Evolutionary conservation across 2,329 filamentous ascomycete species (phyloP).

Genomic region (Emergomyces orientalis): DNA sequence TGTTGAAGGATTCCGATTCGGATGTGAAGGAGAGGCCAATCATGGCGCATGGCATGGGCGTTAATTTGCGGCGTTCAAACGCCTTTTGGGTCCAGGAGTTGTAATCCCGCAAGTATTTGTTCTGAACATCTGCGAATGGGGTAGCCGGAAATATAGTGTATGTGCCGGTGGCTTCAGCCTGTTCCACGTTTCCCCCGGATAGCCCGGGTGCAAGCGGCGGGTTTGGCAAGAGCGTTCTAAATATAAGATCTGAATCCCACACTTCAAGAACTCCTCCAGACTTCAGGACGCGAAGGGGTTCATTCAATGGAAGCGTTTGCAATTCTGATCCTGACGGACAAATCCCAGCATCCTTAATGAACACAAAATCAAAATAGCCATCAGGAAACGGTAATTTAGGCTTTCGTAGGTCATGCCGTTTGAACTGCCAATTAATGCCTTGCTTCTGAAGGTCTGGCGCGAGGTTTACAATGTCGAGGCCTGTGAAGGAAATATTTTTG

Average conservation of each 20-base stretch:
- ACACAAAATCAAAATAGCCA: slow-evolving; percentile 76
- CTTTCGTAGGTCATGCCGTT: slow-evolving; percentile 74
- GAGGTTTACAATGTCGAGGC: slow-evolving; percentile 69
- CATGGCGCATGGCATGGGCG: slow-evolving; percentile 66
- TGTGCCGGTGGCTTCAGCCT: slow-evolving; percentile 61
- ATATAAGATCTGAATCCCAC: slow-evolving; percentile 79
- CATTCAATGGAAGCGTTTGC: slow-evolving; percentile 53
- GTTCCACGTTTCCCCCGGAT: slow-evolving; percentile 53
- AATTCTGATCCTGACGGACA: slow-evolving; percentile 50
- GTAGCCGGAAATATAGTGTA: slow-evolving; percentile 78
- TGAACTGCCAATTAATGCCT: slow-evolving; percentile 79
- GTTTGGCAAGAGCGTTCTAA: slow-evolving; percentile 75
- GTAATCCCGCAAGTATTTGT: slow-evolving; percentile 72
- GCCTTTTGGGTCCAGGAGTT: slow-evolving; percentile 73
- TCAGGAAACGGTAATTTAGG: slow-evolving; percentile 68
- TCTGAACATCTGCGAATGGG: slow-evolving; percentile 69
- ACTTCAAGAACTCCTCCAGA: slow-evolving; percentile 74
- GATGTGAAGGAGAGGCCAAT: slow-evolving; percentile 70
- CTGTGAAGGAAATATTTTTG: slow-evolving; percentile 64
- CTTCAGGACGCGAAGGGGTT: slow-evolving; percentile 66
- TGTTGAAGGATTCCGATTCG: slow-evolving; percentile 61
- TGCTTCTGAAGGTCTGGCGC: slow-evolving; percentile 56
- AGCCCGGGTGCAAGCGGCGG: slow-evolving; percentile 50
- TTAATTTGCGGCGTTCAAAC: slow-evolving; percentile 60
- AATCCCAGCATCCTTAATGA: slow-evolving; percentile 74